These are phyloP conservation scores for Aspergillus sclerotialis DNA, from an alignment of 2,329 filamentous ascomycete species.

Conservation along the genomic window DNA sequence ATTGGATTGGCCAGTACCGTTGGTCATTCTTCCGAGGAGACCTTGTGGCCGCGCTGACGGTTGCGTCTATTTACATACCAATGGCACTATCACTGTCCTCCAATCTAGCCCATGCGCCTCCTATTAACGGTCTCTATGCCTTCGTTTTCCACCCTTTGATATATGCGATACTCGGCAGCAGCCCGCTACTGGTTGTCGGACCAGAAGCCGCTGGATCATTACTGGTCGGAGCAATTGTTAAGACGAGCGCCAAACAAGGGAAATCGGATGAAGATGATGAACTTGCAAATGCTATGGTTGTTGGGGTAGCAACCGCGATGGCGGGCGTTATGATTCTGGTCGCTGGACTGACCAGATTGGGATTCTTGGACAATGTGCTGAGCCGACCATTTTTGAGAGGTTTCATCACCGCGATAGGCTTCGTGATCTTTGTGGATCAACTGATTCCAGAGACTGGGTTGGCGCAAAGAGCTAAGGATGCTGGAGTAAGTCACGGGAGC, in stretches of 20 bases:
- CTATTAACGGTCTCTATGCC: conserved; percentile 88
- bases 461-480: conserved; percentile 54
- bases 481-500: conserved; percentile 67
- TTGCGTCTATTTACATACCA: conserved; percentile 97
- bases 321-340: conserved; percentile 83
- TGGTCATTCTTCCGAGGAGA: conserved; percentile 79
- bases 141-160: conserved; percentile 90
- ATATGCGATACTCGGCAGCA: conserved; percentile 86
- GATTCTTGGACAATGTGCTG: conserved; percentile 89
- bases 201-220: conserved; percentile 92
- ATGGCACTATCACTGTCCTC: conserved; percentile 92
- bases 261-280: conserved; percentile 59
- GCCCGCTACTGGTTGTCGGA: conserved; percentile 87
- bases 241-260: conserved; percentile 65
- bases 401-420: conserved; percentile 94
- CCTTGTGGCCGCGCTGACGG: conserved; percentile 79
- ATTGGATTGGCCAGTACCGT: conserved; percentile 84
- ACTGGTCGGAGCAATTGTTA: conserved; percentile 79
- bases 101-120: conserved; percentile 86
- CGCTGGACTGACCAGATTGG: conserved; percentile 75
- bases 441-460: conserved; percentile 85
- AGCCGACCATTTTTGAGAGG: conserved; percentile 87
- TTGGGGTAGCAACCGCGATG: conserved; percentile 81
- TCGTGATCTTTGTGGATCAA: conserved; percentile 94
- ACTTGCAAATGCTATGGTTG: conserved; percentile 70